Evolutionary conservation across 164 flowering plant genomes (phyloP), one percentile per base, ranked within the genome.

Genomic region (Hamamelis virginiana): DNA sequence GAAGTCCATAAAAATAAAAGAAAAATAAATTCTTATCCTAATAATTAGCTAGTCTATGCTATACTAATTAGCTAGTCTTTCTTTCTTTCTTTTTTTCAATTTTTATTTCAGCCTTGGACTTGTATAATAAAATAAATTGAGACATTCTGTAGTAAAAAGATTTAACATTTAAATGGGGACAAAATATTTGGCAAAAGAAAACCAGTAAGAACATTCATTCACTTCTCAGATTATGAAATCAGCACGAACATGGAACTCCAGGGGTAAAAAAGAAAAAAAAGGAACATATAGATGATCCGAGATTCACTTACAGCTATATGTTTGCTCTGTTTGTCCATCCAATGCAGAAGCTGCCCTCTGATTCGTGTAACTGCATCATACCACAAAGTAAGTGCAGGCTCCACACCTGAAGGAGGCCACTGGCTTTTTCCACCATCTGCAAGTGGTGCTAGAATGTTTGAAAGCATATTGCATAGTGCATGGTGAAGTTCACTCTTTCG

Each of bases 251-350:
- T 16, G 22, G 45, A 23, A 60, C 6, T 59, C 41, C 41, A 33
- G 41, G 41, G n/a, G n/a, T n/a, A 33, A 33, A 33, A 33, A 10
- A 59, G 6, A 60, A 25, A 4, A 47, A 46, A 13, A 23, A 18
- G 15, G 18, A 6, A 53, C 27, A 33, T 8, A 38, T 10, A 58
- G 28, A 43, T 13, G 18, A 44, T 25, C 44, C 48, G 46, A 70
- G 41, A 64, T 67, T 69, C 70, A 79, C 97, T 87, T 78, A 95
- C 99, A 75, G 94, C 80, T 61, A 95, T 85, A 76, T 95, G 98
- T 81, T 95, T 95, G 85, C 94, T 95, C 78, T 95, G 97, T 77
- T 92, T 95, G 76, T 95, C 99, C 96, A 93, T 96, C 99, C 99
- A 96, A 75, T 87, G 85, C 77, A 86, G 76, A 60, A 96, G 96